phyloP scores from a whole-genome alignment of 768 basidiomycete genomes.

The Tricholoma bakamatsutake region DNA sequence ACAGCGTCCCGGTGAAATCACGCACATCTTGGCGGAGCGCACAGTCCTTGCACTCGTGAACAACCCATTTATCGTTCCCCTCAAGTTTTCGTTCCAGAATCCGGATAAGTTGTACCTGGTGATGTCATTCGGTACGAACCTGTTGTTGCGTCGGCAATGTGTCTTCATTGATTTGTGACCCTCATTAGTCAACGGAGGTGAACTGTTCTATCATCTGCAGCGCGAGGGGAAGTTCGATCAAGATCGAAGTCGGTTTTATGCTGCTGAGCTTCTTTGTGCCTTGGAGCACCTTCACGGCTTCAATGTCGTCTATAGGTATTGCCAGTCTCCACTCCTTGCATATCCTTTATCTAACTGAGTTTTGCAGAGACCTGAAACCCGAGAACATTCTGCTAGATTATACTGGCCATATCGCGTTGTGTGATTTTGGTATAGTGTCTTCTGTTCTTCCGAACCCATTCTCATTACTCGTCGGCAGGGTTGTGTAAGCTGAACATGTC shows the following conservation, averaged over 20 bases:
- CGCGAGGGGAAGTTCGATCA: conserved; percentile 96
- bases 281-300: conserved; percentile 95
- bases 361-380: conserved; percentile 82
- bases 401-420: conserved; percentile 95
- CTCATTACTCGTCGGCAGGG: conserved; percentile 32
- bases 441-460: neutral
- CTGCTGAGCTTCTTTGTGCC: conserved; percentile 93
- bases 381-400: conserved; percentile 98
- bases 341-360: conserved; percentile 1
- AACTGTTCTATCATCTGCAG: conserved; percentile 96
- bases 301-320: conserved; percentile 94
- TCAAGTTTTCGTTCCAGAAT: conserved; percentile 99
- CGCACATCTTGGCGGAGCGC: conserved; percentile 94
- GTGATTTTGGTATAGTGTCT: conserved; percentile 73
- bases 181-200: conserved; percentile 84
- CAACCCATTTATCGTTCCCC: conserved; percentile 97
- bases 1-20: conserved; percentile 93
- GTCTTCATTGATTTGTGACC: conserved; percentile 1
- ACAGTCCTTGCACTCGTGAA: conserved; percentile 96
- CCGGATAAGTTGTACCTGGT: conserved; percentile 96
- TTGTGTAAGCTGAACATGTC: conserved; percentile 96
- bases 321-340: neutral
- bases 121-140: conserved; percentile 81
- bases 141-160: conserved; percentile 1
- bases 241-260: conserved; percentile 90